phyloP scores from a whole-genome alignment of 441 rosid genomes.

The Populus hybrid region DNA sequence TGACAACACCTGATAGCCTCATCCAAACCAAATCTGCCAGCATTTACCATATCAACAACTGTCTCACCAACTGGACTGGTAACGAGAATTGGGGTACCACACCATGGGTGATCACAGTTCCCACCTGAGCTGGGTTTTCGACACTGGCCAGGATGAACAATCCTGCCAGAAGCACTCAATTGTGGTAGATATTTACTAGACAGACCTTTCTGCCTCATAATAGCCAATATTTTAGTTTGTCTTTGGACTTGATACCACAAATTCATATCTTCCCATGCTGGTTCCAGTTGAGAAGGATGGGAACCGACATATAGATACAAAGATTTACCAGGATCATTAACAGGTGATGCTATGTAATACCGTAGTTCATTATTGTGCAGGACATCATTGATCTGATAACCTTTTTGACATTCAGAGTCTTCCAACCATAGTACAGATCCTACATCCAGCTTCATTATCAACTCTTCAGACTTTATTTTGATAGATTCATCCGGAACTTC shows the following conservation, averaged over 20 bases:
- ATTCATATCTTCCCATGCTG: conserved; percentile 93
- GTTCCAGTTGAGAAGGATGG: conserved; percentile 82
- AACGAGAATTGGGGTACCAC: conserved; percentile 88
- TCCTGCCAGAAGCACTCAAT: conserved; percentile 84
- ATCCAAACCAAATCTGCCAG: conserved; percentile 62
- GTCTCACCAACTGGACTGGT: conserved; percentile 88
- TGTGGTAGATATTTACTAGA: conserved; percentile 86
- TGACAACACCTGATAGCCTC: conserved; percentile 90
- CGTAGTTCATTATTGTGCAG: conserved; percentile 49
- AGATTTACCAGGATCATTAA: conserved; percentile 68
- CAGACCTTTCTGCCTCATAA: conserved; percentile 85
- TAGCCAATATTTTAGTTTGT: conserved; percentile 77
- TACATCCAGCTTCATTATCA: conserved; percentile 65
- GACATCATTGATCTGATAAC: conserved; percentile 61
- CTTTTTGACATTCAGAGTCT: conserved; percentile 69
- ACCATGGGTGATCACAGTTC: conserved; percentile 91
- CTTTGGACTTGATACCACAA: conserved; percentile 96
- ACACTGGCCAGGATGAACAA: conserved; percentile 88
- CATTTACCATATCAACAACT: conserved; percentile 61
- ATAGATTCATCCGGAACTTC: conserved; percentile 76
- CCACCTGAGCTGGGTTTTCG: conserved; percentile 78
- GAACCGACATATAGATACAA: conserved; percentile 78
- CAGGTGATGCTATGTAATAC: conserved; percentile 68
- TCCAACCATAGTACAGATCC: conserved; percentile 83
- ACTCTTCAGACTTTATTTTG: conserved; percentile 51